Evolutionary conservation across 2,329 filamentous ascomycete species (phyloP).

Genomic region (Alternaria angustiovoidea): DNA sequence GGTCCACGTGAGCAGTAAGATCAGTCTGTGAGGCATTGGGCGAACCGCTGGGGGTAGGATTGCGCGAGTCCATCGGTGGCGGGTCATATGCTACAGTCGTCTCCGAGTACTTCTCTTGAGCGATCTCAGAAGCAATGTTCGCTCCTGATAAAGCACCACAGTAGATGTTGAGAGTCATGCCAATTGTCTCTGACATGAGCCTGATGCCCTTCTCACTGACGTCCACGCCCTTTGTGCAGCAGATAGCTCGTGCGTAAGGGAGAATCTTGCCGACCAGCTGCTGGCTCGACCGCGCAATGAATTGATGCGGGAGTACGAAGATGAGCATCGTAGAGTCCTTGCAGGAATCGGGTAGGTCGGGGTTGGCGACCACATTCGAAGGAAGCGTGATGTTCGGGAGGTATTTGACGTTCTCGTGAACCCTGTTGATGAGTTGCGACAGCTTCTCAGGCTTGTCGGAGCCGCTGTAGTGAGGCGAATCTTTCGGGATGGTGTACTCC

Average conservation of each 20-base stretch:
- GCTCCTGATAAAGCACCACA: conserved; percentile 94
- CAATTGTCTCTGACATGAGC: conserved; percentile 95
- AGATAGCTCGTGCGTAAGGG: conserved; percentile 91
- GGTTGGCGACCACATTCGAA: conserved; percentile 82
- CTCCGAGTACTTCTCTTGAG: conserved; percentile 94
- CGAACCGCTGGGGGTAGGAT: conserved; percentile 66
- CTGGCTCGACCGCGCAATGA: conserved; percentile 86
- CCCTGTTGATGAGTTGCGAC: conserved; percentile 85
- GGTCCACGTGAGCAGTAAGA: conserved; percentile 58
- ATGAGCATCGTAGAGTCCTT: conserved; percentile 86
- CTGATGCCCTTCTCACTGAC: conserved; percentile 86
- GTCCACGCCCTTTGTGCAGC: conserved; percentile 97
- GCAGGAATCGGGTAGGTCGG: conserved; percentile 80
- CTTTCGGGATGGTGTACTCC: conserved; percentile 75
- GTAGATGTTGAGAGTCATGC: conserved; percentile 90
- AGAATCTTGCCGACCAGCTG: conserved; percentile 87
- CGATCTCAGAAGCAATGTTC: conserved; percentile 96
- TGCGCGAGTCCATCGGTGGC: conserved; percentile 83
- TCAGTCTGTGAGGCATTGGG: conserved; percentile 60
- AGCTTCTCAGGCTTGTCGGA: conserved; percentile 79
- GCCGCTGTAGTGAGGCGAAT: conserved; percentile 76
- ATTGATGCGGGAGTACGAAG: conserved; percentile 97
- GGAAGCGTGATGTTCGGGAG: conserved; percentile 88
- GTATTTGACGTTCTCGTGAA: conserved; percentile 98
- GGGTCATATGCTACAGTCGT: conserved; percentile 97